A percentile compares a stretch with the other conserved stretches of the same genome.
phyloP scores from a whole-genome alignment of 2,329 filamentous ascomycete species.

The Hypoxylon sp. region DNA sequence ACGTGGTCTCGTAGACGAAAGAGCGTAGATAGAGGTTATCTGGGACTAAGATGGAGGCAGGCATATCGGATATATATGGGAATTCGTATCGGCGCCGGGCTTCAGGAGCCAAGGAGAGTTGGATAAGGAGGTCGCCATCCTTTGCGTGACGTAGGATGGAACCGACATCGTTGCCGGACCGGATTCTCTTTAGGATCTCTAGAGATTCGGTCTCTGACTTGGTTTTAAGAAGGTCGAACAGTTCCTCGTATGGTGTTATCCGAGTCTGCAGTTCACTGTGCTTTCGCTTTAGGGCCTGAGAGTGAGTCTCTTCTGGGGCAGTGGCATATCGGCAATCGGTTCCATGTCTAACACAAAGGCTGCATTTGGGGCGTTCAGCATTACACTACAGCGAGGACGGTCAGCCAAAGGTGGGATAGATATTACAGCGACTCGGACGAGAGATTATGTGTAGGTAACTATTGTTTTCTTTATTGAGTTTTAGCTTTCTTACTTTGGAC shows the following conservation, averaged over 20 bases:
- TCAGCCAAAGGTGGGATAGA: conserved; percentile 11
- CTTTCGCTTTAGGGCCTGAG: conserved; percentile 55
- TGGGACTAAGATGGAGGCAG: conserved; percentile 45
- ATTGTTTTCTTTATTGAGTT: conserved; percentile 6
- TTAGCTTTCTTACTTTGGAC: conserved; percentile 49
- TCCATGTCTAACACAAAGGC: conserved; percentile 51
- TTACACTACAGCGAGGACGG: conserved; percentile 48
- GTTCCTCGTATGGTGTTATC: conserved; percentile 50
- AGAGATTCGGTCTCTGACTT: conserved; percentile 53
- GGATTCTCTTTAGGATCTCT: conserved; percentile 55
- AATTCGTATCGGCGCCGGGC: conserved; percentile 59
- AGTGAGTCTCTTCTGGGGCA: conserved; percentile 52
- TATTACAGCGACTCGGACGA: conserved; percentile 2
- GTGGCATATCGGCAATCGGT: conserved; percentile 54
- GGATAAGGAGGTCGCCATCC: conserved; percentile 57
- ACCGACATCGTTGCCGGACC: conserved; percentile 53
- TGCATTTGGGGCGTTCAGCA: conserved; percentile 52
- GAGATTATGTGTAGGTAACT: not conserved
- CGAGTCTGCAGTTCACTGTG: conserved; percentile 50
- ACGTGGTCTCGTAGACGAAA: conserved; percentile 50
- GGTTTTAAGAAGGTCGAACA: conserved; percentile 49
- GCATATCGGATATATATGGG: conserved; percentile 56
- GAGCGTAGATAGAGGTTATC: conserved; percentile 54
- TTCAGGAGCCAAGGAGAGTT: conserved; percentile 58
- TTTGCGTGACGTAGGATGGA: conserved; percentile 56